A percentile compares a stretch with the other conserved stretches of the same genome.
phyloP scores from a whole-genome alignment of 208 protist species.

The Herpetomonas tarakana region DNA sequence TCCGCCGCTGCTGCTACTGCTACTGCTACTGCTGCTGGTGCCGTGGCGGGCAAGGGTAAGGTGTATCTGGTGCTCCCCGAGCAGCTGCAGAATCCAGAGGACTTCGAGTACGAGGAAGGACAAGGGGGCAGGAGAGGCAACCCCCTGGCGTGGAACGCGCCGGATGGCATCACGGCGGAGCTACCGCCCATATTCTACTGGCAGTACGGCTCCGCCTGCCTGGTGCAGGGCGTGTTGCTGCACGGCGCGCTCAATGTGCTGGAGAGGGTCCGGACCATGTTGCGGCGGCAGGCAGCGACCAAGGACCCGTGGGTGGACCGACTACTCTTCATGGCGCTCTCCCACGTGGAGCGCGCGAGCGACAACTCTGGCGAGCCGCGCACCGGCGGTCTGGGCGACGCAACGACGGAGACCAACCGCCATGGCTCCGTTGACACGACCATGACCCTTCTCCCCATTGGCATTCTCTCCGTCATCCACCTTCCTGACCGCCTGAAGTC shows the following conservation, averaged over 20 bases:
- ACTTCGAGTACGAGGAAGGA: not conserved
- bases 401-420: not conserved
- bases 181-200: constrained; percentile 38
- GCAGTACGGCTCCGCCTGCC: constrained; percentile 30
- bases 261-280: constrained; percentile 10
- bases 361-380: not conserved
- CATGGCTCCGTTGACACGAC: not conserved
- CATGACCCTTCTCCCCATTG: constrained; percentile 24
- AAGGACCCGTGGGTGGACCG: not conserved
- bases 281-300: not conserved
- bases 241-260: constrained; percentile 15
- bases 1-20: no score
- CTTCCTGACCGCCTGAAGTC: constrained; percentile 16
- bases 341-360: not conserved
- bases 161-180: constrained; percentile 6
- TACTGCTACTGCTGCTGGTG: no score
- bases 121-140: not conserved
- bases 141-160: not conserved
- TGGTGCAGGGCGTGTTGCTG: constrained; percentile 44
- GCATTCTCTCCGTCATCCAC: constrained; percentile 27
- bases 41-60: no score
- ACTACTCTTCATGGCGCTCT: not conserved
- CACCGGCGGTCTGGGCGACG: not conserved
- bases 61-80: not conserved
- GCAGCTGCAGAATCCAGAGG: not conserved